phyloP scores from a whole-genome alignment of 2,329 filamentous ascomycete species.

The Polychaeton citri region DNA sequence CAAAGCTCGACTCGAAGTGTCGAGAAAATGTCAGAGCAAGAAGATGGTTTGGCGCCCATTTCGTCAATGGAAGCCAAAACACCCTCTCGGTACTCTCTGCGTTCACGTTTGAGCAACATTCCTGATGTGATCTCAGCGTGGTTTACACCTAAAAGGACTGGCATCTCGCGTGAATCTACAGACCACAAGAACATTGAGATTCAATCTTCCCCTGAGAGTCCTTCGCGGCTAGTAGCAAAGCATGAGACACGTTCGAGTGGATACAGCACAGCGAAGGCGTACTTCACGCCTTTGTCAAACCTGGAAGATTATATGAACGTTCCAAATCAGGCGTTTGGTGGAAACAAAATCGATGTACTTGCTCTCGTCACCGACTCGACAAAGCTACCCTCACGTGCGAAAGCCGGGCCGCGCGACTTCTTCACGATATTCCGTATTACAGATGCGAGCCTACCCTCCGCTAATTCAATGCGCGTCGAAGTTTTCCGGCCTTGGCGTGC shows the following conservation, averaged over 20 bases:
- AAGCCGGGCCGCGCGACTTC: conserved; percentile 30
- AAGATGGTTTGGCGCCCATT: background rate
- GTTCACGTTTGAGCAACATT: conserved; percentile 16
- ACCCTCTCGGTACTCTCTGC: conserved; percentile 13
- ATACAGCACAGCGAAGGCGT: conserved; percentile 27
- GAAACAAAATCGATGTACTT: conserved; percentile 28
- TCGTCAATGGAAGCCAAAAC: conserved; percentile 4
- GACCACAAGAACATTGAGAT: background rate
- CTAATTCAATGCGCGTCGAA: conserved; percentile 19
- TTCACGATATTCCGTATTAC: conserved; percentile 28
- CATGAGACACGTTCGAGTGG: conserved; percentile 19
- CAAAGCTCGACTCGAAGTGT: background rate
- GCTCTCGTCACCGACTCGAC: conserved; percentile 27
- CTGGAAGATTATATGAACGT: conserved; percentile 27
- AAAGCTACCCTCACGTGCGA: conserved; percentile 23
- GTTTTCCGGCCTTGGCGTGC: conserved; percentile 30
- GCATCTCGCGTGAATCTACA: conserved; percentile 1
- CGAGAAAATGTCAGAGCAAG: background rate
- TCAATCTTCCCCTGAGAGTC: background rate
- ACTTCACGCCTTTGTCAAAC: conserved; percentile 31
- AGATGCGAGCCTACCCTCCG: conserved; percentile 19
- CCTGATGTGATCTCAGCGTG: conserved; percentile 22
- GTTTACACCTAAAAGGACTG: conserved; percentile 18
- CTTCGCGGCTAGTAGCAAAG: background rate
- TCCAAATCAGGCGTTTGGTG: conserved; percentile 18